Percentiles rank a stretch among this genome's conserved stretches.
Evolutionary conservation across 176 grass and related monocot genomes (phyloP).

Genomic region (Ananas comosus): DNA sequence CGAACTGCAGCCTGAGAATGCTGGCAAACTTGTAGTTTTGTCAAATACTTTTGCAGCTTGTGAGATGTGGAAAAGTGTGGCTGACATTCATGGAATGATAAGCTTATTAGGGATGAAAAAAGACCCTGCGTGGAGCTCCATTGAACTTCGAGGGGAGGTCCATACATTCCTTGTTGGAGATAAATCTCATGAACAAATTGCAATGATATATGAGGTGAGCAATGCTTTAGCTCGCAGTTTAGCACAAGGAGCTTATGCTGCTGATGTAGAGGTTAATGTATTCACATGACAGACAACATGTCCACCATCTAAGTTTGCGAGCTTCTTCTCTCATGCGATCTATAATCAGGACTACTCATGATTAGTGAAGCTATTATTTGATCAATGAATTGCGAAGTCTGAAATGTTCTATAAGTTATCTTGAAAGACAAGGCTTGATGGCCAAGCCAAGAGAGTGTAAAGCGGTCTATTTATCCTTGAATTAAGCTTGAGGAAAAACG

Average conservation of each 20-base stretch:
- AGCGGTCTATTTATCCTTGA: too few species aligned
- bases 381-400: too few species aligned
- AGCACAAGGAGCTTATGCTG: background rate
- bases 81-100: slow-evolving; percentile 30
- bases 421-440: too few species aligned
- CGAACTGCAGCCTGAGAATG: slow-evolving; percentile 33
- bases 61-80: slow-evolving; percentile 46
- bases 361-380: too few species aligned
- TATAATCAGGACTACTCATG: too few species aligned
- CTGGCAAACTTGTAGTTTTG: slow-evolving; percentile 43
- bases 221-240: slow-evolving; percentile 20
- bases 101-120: slow-evolving; percentile 37
- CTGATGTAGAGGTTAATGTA: background rate
- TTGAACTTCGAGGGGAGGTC: slow-evolving; percentile 33
- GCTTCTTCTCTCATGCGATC: too few species aligned
- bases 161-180: slow-evolving; percentile 38
- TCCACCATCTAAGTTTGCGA: too few species aligned
- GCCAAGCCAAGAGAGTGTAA: too few species aligned
- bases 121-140: slow-evolving; percentile 44
- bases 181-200: slow-evolving; percentile 32
- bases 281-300: too few species aligned
- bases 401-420: too few species aligned
- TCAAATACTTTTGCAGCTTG: slow-evolving; percentile 45
- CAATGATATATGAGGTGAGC: slow-evolving; percentile 35
- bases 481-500: too few species aligned